A percentile compares a stretch with the other conserved stretches of the same genome.
Conservation (phyloP, 2,329 filamentous ascomycete species). For the Pseudocercospora vitis region DNA sequence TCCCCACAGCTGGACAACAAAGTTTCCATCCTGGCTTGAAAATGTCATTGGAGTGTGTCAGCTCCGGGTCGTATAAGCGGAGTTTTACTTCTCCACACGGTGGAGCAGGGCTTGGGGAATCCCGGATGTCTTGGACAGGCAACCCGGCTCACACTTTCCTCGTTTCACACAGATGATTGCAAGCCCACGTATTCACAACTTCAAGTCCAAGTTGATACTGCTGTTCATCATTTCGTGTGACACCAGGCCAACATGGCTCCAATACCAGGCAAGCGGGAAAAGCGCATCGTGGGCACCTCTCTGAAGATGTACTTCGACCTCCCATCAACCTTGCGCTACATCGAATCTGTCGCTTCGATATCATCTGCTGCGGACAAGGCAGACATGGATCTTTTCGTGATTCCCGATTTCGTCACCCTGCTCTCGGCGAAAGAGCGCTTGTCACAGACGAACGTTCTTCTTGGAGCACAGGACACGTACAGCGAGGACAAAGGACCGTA, state of each 20-base stretch:
- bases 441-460: conserved; percentile 55
- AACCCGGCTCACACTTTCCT: background rate
- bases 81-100: no score
- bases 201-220: no score
- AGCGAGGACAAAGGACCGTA: conserved; percentile 69
- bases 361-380: conserved; percentile 55
- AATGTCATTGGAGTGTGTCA: no score
- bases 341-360: conserved; percentile 45
- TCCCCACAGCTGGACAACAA: no score
- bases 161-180: no score
- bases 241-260: conserved; percentile 35
- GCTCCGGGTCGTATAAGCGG: no score
- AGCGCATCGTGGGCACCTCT: conserved; percentile 69
- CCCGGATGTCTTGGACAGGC: background rate
- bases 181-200: no score
- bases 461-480: conserved; percentile 76
- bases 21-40: no score
- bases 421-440: conserved; percentile 49
- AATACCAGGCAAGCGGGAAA: conserved; percentile 41
- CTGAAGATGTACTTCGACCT: conserved; percentile 81
- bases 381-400: conserved; percentile 69
- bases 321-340: conserved; percentile 56
- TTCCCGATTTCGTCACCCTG: conserved; percentile 74
- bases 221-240: no score
- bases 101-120: no score